Conservation (phyloP, 257 asterid species). For the Coffea eugenioides region DNA sequence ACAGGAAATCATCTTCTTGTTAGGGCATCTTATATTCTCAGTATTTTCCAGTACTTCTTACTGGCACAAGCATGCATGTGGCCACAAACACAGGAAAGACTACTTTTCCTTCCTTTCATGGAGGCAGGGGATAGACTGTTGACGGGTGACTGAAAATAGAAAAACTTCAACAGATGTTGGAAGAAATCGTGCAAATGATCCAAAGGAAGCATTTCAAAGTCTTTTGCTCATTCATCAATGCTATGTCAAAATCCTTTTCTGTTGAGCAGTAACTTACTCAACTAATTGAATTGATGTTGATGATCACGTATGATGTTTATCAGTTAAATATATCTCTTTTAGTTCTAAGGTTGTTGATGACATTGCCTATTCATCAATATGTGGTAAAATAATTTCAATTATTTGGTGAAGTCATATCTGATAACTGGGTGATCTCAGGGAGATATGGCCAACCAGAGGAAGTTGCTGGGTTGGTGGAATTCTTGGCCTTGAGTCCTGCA, state of each 20-base stretch:
- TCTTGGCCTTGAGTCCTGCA: conserved; percentile 45
- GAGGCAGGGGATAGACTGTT: not conserved
- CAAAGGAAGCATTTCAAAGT: not conserved
- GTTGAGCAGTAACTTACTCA: not conserved
- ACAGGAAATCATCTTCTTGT: not conserved
- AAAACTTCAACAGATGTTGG: not conserved
- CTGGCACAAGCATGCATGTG: not conserved
- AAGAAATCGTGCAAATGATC: not conserved
- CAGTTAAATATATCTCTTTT: not conserved
- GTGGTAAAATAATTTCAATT: not conserved
- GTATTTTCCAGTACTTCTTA: not conserved
- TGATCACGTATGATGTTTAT: not conserved
- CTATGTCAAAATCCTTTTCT: not conserved
- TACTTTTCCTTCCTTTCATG: not conserved
- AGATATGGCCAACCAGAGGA: conserved; percentile 52
- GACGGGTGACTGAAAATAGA: not conserved
- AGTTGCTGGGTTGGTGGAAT: conserved; percentile 47
- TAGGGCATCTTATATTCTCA: not conserved
- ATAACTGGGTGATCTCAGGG: conserved; percentile 25
- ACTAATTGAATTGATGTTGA: not conserved
- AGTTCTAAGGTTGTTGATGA: not conserved
- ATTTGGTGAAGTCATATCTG: not conserved
- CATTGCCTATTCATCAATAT: not conserved
- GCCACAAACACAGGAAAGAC: not conserved
- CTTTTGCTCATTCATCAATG: not conserved